Evolutionary conservation across 768 basidiomycete species (phyloP), one percentile per base, ranked within the genome.

Genomic region (Xerocomellus intermedius): DNA sequence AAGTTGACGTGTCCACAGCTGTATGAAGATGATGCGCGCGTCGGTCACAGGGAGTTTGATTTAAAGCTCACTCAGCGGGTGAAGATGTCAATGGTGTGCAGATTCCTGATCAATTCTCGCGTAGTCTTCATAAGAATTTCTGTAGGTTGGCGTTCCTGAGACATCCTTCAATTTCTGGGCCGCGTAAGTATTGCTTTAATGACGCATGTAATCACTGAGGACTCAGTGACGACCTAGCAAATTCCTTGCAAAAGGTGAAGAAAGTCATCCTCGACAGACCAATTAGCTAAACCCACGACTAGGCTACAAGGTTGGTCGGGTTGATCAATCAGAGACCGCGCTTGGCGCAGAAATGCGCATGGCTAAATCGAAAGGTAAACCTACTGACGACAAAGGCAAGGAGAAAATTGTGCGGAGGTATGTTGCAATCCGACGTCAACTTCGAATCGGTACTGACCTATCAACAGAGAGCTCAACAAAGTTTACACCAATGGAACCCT

Each of bases 401-500:
- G 91, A 91, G 7, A 91, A 96, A 75, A 98, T 98, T 48, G 97
- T 98, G 39, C 78, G 88, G 57, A 79, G 93, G 87, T 85, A 54
- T 21, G 58, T 51, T 28, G 72, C 3, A 5, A 26, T 26, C 7
- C n/a, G 12, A 50, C 26, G 1, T 51, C 16, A 7, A 43, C 24
- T 8, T 45, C 2, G 37, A 22, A 16, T 17, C 21, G 22, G 22
- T 44, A 32, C 39, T 55, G 48, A 61, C 26, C 39, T 8, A 22
- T 54, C 61, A 30, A 57, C 65, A 89, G 89, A 45, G 97, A 95
- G 64, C 79, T 99, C 47, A 91, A 91, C 71, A 96, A 95, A 76
- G 93, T 99, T 42, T 91, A 95, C 68, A 99, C 97, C 0, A 92
- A 92, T 48, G 97, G 97, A 3, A 99, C 97, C 0, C 85, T 98